These are phyloP conservation scores for Fusarium sp. DNA, from an alignment of 2,329 filamentous ascomycete genomes.

Conservation along the genomic window DNA sequence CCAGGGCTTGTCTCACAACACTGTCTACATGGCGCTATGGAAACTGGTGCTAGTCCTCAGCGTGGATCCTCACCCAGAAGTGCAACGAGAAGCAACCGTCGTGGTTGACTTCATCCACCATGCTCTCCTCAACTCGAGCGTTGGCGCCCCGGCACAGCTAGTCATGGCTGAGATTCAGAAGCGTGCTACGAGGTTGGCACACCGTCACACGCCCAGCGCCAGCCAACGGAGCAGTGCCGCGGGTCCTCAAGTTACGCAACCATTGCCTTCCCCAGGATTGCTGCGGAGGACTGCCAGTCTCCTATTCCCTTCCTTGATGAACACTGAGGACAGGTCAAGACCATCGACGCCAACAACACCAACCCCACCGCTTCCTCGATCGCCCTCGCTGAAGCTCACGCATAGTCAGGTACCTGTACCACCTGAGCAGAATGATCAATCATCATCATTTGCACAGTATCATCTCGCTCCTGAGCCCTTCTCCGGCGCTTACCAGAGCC, in stretches of 20 bases:
- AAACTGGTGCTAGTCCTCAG: constrained; percentile 90
- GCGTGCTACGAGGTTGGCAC: constrained; percentile 57
- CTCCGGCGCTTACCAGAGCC: constrained; percentile 75
- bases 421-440: constrained; percentile 76
- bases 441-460: constrained; percentile 69
- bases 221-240: constrained; percentile 55
- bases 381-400: constrained; percentile 50
- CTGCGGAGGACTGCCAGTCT: constrained; percentile 70
- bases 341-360: constrained; percentile 46
- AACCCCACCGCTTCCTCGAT: constrained; percentile 41
- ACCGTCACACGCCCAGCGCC: constrained; percentile 53
- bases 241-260: constrained; percentile 51
- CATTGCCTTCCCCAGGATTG: constrained; percentile 63
- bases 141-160: constrained; percentile 73
- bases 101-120: constrained; percentile 87
- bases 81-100: constrained; percentile 82
- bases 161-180: constrained; percentile 76
- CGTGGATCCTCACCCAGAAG: constrained; percentile 92
- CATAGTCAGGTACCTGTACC: constrained; percentile 60
- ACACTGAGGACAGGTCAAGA: constrained; percentile 55
- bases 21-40: constrained; percentile 92
- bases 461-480: constrained; percentile 77
- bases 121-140: constrained; percentile 76
- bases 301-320: constrained; percentile 66
- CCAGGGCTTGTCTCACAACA: constrained; percentile 78